Evolutionary conservation across 2,329 filamentous ascomycete species (phyloP).

Genomic region (Phaeophleospora eucalypticola): DNA sequence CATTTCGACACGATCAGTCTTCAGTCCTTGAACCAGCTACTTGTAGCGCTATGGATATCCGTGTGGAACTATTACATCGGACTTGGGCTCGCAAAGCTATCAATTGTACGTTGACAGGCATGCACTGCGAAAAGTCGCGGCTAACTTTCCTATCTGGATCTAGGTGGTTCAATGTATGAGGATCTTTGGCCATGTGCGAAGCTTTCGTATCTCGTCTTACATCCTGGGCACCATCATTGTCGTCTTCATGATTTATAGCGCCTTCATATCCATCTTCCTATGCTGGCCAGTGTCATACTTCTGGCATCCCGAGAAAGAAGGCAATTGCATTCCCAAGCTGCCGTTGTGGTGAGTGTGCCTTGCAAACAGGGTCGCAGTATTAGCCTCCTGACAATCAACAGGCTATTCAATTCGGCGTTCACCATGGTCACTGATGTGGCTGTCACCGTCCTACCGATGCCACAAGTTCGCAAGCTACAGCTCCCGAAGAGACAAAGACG

Average conservation of each 20-base stretch:
- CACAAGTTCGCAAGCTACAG: constrained; percentile 26
- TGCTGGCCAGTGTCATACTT: constrained; percentile 7
- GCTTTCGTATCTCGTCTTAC: constrained; percentile 8
- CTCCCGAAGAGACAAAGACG: constrained; percentile 28
- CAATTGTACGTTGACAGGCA: constrained; percentile 12
- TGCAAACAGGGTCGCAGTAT: no score
- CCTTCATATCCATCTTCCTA: constrained; percentile 8
- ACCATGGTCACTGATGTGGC: constrained; percentile 34
- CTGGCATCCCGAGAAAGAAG: constrained; percentile 6
- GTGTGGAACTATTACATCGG: constrained; percentile 15
- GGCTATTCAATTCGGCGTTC: constrained; percentile 22
- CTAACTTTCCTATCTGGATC: not conserved
- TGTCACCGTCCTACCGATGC: constrained; percentile 31
- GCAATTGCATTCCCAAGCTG: constrained; percentile 1
- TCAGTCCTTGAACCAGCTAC: no score
- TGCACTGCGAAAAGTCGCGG: no score
- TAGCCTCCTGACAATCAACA: constrained; percentile 2
- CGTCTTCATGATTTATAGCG: constrained; percentile 6
- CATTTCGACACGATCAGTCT: no score
- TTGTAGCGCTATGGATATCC: constrained; percentile 19
- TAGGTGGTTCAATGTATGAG: constrained; percentile 14
- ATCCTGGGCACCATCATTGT: not conserved
- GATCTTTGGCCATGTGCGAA: constrained; percentile 18
- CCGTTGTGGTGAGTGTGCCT: not conserved
- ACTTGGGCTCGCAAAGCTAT: constrained; percentile 18